Percentiles rank a stretch among this genome's conserved stretches.
Conservation (phyloP, 352 stramenopile genomes). For the Pythium guiyangense region DNA sequence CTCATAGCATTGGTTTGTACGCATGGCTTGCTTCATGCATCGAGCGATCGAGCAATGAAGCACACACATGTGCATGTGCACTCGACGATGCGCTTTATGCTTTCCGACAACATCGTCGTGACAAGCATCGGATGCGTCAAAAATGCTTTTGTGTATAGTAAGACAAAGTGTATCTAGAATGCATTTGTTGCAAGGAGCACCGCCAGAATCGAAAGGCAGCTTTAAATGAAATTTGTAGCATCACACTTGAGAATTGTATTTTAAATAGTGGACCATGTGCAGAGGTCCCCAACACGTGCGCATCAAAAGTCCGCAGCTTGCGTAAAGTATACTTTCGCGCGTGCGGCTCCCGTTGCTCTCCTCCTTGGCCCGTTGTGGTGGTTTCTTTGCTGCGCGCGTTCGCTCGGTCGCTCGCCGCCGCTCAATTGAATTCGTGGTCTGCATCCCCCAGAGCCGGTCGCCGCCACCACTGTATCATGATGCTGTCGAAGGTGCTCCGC, state of each 20-base stretch:
- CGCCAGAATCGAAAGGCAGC: not conserved
- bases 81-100: no score
- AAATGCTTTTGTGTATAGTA: not conserved
- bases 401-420: not conserved
- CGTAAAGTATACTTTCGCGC: not conserved
- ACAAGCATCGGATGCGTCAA: no score
- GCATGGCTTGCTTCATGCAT: no score
- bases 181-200: not conserved
- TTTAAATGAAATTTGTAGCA: not conserved
- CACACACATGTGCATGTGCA: no score
- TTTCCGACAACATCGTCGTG: no score
- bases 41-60: no score
- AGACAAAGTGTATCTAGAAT: not conserved
- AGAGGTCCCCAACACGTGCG: not conserved
- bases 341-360: conserved; percentile 6
- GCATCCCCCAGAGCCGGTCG: conserved; percentile 1
- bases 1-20: no score
- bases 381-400: conserved; percentile 6
- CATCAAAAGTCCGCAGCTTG: not conserved
- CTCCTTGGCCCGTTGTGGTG: conserved; percentile 4
- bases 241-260: not conserved
- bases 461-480: conserved; percentile 20
- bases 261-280: not conserved
- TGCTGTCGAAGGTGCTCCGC: conserved; percentile 69
- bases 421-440: conserved; percentile 19